Evolutionary conservation across 495 filamentous ascomycete genomes (phyloP).

Genomic region (Aspergillus cavernicola): DNA sequence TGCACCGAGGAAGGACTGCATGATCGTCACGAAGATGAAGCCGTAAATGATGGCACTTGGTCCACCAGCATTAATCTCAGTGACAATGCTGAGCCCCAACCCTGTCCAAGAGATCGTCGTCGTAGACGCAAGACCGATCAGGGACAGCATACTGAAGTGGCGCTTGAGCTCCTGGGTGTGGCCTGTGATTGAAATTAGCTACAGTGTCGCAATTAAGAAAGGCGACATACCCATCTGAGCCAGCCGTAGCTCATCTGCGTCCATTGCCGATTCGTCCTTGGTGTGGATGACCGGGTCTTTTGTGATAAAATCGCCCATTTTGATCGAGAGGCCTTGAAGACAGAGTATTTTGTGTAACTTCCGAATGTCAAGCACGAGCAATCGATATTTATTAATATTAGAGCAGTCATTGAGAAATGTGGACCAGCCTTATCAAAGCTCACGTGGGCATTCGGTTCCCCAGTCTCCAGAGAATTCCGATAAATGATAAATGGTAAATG

Average conservation of each 20-base stretch:
- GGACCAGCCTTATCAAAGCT: too few relatives aligned
- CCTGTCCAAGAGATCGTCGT: constrained; percentile 61
- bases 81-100: constrained; percentile 31
- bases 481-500: too few relatives aligned
- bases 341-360: too few relatives aligned
- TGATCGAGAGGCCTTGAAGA: not conserved
- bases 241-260: constrained; percentile 9
- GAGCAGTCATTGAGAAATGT: too few relatives aligned
- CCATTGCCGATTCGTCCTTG: not conserved
- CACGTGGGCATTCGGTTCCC: not conserved
- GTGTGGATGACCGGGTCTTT: constrained; percentile 2
- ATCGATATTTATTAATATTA: too few relatives aligned
- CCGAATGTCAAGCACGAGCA: too few relatives aligned
- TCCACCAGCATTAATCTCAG: constrained; percentile 7
- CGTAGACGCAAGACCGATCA: constrained; percentile 52
- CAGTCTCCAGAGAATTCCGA: too few relatives aligned
- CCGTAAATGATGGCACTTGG: constrained; percentile 8
- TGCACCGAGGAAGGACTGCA: constrained; percentile 3
- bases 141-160: constrained; percentile 55
- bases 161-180: constrained; percentile 58
- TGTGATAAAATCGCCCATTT: not conserved
- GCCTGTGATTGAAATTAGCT: constrained; percentile 23
- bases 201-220: not conserved
- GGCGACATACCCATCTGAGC: constrained; percentile 7
- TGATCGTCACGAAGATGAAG: constrained; percentile 5